These are phyloP conservation scores for Canna indica DNA, from an alignment of 176 grass and related monocot genomes.

Conservation along the genomic window DNA sequence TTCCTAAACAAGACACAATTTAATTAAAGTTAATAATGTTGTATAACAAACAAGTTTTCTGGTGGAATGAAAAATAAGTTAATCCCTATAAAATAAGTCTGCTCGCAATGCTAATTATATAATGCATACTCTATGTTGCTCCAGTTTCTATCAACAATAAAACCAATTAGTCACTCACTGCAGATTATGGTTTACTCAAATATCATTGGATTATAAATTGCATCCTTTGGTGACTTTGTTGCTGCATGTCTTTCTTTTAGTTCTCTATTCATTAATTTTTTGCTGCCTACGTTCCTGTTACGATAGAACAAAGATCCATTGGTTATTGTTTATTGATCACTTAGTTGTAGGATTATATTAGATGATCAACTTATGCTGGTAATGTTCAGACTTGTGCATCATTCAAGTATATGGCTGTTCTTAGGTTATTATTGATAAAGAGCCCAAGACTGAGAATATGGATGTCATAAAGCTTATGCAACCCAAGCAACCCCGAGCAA, in stretches of 20 bases:
- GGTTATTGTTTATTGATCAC: too few relatives aligned
- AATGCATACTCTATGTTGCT: neutral
- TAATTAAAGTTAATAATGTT: slow-evolving; percentile 13
- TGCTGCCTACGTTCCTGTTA: neutral
- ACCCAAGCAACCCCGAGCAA: too few relatives aligned
- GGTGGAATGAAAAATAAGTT: neutral
- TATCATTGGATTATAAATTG: neutral
- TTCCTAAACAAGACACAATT: slow-evolving; percentile 46
- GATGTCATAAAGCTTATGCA: too few relatives aligned
- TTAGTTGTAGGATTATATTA: too few relatives aligned
- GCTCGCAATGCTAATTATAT: neutral
- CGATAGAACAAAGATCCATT: neutral
- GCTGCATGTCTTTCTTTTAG: neutral
- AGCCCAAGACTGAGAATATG: too few relatives aligned
- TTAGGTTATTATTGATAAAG: too few relatives aligned
- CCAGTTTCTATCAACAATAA: too few relatives aligned
- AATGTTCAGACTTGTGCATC: too few relatives aligned
- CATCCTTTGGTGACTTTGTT: neutral
- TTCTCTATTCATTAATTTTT: neutral
- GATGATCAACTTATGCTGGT: too few relatives aligned
- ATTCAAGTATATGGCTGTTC: too few relatives aligned
- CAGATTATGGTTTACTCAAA: neutral
- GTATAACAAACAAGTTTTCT: neutral
- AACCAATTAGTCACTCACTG: too few relatives aligned
- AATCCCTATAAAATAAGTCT: neutral